phyloP scores from a whole-genome alignment of 805 yeast genomes.

The Cyberlindnera japonica region DNA sequence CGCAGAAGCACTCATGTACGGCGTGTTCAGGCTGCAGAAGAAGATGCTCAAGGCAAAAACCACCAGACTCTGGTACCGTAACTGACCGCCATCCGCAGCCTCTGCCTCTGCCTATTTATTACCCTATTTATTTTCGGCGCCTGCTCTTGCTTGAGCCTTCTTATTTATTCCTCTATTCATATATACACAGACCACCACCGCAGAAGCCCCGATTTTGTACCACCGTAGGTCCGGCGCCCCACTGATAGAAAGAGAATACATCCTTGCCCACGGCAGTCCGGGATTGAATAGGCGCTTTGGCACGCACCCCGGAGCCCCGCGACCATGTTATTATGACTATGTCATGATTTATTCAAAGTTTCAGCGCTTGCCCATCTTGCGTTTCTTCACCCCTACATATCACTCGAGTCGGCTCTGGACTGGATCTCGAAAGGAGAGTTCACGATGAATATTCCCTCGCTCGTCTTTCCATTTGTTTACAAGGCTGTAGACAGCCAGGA shows the following conservation, averaged over 20 bases:
- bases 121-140: constrained; percentile 1
- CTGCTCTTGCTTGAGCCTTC: neutral
- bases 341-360: no score
- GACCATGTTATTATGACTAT: no score
- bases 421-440: no score
- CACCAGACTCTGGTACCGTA: constrained; percentile 84
- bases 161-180: neutral
- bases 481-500: neutral
- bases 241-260: neutral
- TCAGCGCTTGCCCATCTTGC: no score
- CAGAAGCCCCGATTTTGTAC: neutral
- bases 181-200: neutral
- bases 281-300: no score
- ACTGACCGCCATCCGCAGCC: constrained; percentile 22
- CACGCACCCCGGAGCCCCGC: no score
- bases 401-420: no score
- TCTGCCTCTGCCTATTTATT: neutral
- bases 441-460: no score
- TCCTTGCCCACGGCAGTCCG: no score
- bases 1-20: constrained; percentile 86
- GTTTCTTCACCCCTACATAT: no score
- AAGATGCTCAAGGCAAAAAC: constrained; percentile 81
- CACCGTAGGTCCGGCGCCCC: neutral
- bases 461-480: neutral
- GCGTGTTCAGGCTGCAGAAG: constrained; percentile 83